phyloP scores from a whole-genome alignment of 2,329 filamentous ascomycete species.

The Cladosporium oxysporum region DNA sequence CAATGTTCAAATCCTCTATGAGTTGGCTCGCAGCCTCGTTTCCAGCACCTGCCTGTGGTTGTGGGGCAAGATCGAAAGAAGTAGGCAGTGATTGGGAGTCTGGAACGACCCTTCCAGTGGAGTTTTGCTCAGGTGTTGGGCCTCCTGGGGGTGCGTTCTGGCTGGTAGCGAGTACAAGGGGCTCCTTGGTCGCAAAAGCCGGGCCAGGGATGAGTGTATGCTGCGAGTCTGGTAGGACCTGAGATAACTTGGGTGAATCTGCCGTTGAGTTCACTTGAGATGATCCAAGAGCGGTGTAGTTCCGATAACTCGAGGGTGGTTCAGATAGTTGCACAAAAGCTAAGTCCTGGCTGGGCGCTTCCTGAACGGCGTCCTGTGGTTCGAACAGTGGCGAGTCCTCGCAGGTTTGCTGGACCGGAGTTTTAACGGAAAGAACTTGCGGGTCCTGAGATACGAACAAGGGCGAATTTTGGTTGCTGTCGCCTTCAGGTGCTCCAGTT shows the following conservation, averaged over 20 bases:
- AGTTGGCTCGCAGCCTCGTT: neutral
- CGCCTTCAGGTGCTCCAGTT: conserved; percentile 11
- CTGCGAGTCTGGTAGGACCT: neutral
- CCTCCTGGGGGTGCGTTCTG: neutral
- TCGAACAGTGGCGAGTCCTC: conserved; percentile 26
- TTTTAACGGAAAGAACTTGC: neutral
- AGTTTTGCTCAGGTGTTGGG: neutral
- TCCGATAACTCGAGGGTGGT: conserved; percentile 33
- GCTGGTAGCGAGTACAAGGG: neutral
- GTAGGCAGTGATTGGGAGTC: conserved; percentile 23
- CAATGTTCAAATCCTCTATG: neutral
- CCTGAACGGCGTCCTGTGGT: neutral
- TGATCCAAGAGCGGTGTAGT: neutral
- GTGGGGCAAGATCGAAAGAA: neutral
- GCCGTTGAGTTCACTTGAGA: neutral
- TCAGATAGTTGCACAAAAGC: conserved; percentile 26
- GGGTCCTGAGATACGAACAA: conserved; percentile 21
- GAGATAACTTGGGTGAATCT: neutral
- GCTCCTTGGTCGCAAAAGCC: neutral
- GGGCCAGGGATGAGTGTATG: neutral
- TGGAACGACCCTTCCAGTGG: conserved; percentile 21
- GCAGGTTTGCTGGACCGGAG: neutral
- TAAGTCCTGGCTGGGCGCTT: conserved; percentile 8
- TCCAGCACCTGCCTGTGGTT: neutral
- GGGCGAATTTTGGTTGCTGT: conserved; percentile 21